phyloP scores from a whole-genome alignment of 257 asterid genomes.

The Ocimum tenuiflorum region DNA sequence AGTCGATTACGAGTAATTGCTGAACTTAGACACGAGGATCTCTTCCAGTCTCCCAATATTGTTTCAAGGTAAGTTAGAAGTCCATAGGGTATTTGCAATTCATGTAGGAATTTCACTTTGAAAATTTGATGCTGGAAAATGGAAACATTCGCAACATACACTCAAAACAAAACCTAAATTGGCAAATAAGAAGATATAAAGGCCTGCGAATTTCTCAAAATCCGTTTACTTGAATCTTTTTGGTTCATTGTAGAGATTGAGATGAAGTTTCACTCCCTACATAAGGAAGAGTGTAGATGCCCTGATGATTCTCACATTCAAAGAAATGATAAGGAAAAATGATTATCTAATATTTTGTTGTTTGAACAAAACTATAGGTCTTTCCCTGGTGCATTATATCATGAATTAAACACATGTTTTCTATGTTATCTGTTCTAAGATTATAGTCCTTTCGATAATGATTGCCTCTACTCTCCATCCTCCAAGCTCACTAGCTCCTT shows the following conservation, averaged over 20 bases:
- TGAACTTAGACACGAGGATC: slow-evolving; percentile 73
- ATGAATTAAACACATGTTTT: not conserved
- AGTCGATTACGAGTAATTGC: slow-evolving; percentile 86
- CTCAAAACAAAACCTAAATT: slow-evolving; percentile 3
- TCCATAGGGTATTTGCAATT: not conserved
- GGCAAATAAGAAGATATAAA: slow-evolving; percentile 1
- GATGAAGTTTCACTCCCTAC: not conserved
- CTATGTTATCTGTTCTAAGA: not conserved
- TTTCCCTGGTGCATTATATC: not conserved
- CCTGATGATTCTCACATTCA: not conserved
- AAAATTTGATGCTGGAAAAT: slow-evolving; percentile 7
- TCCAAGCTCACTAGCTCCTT: not conserved
- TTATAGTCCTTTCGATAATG: not conserved
- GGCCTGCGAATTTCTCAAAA: not conserved
- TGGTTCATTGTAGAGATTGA: not conserved
- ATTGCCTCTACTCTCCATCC: not conserved
- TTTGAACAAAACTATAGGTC: not conserved
- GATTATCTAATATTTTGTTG: not conserved
- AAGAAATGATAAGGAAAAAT: not conserved
- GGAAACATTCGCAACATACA: slow-evolving; percentile 1
- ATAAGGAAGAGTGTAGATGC: not conserved
- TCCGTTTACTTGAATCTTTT: not conserved
- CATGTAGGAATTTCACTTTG: slow-evolving; percentile 2
- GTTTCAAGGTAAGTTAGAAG: slow-evolving; percentile 61
- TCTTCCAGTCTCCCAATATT: slow-evolving; percentile 76